Base-by-base conservation (phyloP, 768 basidiomycete genomes). In the Phlebiopsis flavidoalba region DNA sequence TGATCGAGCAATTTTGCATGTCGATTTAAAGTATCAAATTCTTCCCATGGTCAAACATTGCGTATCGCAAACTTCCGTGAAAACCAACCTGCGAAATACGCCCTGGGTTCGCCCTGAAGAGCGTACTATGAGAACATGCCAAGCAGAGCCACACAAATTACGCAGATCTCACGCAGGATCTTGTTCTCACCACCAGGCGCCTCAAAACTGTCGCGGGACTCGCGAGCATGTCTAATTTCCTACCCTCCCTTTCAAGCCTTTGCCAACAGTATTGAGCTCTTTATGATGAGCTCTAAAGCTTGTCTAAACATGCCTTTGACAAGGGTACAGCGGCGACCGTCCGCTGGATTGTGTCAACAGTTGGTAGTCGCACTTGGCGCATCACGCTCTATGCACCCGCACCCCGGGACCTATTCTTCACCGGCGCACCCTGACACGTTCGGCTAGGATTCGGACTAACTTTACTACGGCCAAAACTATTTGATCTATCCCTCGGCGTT, bases 401-500 rank as follows among this genome's bases (percentile, higher is more conserved):
- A n/a, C n/a, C n/a, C n/a, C 6, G 24, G 8, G 12, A n/a, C 47
- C 54, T 62, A 17, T 51, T 68, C 57, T n/a, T 49, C 45, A 37
- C 57, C n/a, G n/a, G n/a, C n/a, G n/a, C 26, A 3, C 6, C 26
- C 26, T 31, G 26, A 6, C 47, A 53, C 60, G 7, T 17, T 22
- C 22, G 8, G 1, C 21, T 64, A 91, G 89, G 85, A 60, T 82
- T 81, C 53, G 87, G 89, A 10, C 79, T 95, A 37, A n/a, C 80
- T 93, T 17, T 94, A 89, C 72, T 94, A 89, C 65, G 92, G 90
- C 31, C 95, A 98, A 71, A 89, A 87, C 70, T 88, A 83, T 65
- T 78, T 98, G 56, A 95, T 98, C 70, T 98, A 96, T 71, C 95
- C 95, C 0, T 87, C 92, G 17, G 87, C 88, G 8, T 87, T 83